Base-by-base conservation (phyloP, 2,329 filamentous ascomycete genomes). In the Aspergillus ustus region DNA sequence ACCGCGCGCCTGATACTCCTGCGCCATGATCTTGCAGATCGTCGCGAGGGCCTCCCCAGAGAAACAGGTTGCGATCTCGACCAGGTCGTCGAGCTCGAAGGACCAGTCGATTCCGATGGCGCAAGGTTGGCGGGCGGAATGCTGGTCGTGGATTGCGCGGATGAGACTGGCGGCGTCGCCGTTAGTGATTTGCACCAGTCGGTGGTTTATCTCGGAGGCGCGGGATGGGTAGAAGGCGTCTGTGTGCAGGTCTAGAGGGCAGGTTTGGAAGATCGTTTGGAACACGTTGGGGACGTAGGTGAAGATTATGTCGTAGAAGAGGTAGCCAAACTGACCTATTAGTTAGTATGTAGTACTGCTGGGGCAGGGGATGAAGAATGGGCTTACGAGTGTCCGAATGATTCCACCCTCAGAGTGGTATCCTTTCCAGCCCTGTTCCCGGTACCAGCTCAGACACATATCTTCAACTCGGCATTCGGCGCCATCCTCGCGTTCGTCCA, bases 221-320 rank as follows among this genome's bases (percentile, higher is more conserved):
- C 95, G 86, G 1, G 89, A 87, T 0, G 91, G 86, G 73, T 92
- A 98, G 80, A 99, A 99, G 2, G 91, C 89, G 74, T 99, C 95
- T 0, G 93, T 97, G 73, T 96, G 91, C 6, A 99, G 81, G 75
- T 99, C 95, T 3, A 99, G 81, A 1, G 95, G 95, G 71, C 92
- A 97, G 0, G 92, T 96, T 77, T 99, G 95, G 74, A 92, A 99
- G 1, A 90, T 87, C 6, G 95, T 99, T 75, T 98, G 94, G 76
- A 99, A 99, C 59, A 99, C 94, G 69, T 98, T 97, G 28, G 95
- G 94, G 5, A 98, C 86, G 76, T 96, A 97, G 28, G 92, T 83
- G 78, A 98, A 98, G 7, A 99, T 81, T 25, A 98, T 86, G 76
- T 99, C 94, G 80, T 89, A 95, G 81, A 98, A 97, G 19, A 99